A percentile compares a stretch with the other conserved stretches of the same genome.
phyloP scores from a whole-genome alignment of 345 rosid genomes.

The Trapa bicornis region DNA sequence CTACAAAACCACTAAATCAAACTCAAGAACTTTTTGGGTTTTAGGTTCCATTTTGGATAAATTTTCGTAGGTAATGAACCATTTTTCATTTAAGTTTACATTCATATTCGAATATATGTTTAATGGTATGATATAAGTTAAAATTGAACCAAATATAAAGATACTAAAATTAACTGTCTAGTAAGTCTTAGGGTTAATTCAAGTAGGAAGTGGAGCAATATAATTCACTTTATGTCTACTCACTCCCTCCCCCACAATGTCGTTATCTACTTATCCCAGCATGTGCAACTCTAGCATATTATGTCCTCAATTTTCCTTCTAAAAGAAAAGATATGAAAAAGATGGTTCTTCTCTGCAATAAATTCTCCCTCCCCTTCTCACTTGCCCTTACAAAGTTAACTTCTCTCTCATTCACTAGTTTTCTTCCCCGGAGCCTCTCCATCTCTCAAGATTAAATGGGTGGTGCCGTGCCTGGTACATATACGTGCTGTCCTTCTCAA shows the following conservation, averaged over 20 bases:
- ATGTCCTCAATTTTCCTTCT: not conserved
- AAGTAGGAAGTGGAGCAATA: conserved; percentile 29
- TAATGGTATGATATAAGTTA: no score
- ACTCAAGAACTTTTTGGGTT: not conserved
- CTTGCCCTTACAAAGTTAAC: not conserved
- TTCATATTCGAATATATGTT: not conserved
- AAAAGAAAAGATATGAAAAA: conserved; percentile 9
- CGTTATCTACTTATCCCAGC: conserved; percentile 5
- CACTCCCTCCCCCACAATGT: conserved; percentile 20
- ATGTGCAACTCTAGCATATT: not conserved
- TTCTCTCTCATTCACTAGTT: conserved; percentile 1
- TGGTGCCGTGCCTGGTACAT: not conserved
- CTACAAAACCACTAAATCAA: no score
- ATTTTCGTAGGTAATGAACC: not conserved
- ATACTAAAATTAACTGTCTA: not conserved
- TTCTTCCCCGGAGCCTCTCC: not conserved
- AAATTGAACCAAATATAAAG: not conserved
- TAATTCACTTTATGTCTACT: conserved; percentile 21
- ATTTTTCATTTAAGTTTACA: not conserved
- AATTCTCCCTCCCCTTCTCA: conserved; percentile 13
- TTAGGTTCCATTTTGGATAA: not conserved
- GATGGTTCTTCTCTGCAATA: conserved; percentile 23
- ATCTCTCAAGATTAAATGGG: conserved; percentile 3
- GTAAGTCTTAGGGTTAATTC: not conserved
- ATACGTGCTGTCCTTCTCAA: conserved; percentile 1